Evolutionary conservation across 805 yeast species (phyloP).

Genomic region (Starmerella cellae): DNA sequence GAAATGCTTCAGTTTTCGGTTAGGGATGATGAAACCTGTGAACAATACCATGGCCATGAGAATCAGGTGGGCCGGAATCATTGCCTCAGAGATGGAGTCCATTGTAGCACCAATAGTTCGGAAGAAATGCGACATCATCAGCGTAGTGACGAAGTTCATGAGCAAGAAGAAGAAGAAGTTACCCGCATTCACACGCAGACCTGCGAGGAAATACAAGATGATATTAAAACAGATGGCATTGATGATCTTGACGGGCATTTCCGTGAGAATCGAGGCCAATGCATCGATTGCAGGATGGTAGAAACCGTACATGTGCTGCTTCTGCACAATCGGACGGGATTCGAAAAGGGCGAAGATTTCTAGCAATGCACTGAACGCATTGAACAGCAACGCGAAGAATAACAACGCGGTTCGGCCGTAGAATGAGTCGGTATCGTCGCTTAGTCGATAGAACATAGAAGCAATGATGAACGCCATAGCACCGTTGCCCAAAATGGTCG

Average conservation of each 20-base stretch:
- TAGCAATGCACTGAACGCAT: conserved; percentile 47
- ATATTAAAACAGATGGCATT: conserved; percentile 36
- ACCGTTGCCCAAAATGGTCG: conserved; percentile 36
- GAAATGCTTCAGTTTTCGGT: conserved; percentile 42
- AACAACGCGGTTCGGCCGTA: conserved; percentile 53
- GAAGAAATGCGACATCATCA: conserved; percentile 41
- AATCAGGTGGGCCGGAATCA: conserved; percentile 44
- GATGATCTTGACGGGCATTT: conserved; percentile 47
- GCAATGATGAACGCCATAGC: conserved; percentile 50
- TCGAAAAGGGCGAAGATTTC: conserved; percentile 39
- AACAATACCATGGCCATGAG: conserved; percentile 42
- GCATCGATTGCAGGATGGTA: conserved; percentile 69
- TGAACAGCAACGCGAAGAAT: conserved; percentile 48
- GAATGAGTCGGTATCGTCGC: conserved; percentile 40
- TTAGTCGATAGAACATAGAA: conserved; percentile 45
- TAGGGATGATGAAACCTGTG: conserved; percentile 52
- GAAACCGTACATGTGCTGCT: conserved; percentile 58
- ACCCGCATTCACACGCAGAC: conserved; percentile 38
- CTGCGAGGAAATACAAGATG: conserved; percentile 45
- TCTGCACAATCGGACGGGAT: conserved; percentile 48
- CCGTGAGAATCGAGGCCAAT: conserved; percentile 45
- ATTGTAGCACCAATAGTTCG: conserved; percentile 40
- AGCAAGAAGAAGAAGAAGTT: conserved; percentile 41
- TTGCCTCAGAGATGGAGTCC: conserved; percentile 42
- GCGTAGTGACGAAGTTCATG: conserved; percentile 34